Evolutionary conservation across 768 basidiomycete genomes (phyloP).

Genomic region (Cantharellus anzutake): DNA sequence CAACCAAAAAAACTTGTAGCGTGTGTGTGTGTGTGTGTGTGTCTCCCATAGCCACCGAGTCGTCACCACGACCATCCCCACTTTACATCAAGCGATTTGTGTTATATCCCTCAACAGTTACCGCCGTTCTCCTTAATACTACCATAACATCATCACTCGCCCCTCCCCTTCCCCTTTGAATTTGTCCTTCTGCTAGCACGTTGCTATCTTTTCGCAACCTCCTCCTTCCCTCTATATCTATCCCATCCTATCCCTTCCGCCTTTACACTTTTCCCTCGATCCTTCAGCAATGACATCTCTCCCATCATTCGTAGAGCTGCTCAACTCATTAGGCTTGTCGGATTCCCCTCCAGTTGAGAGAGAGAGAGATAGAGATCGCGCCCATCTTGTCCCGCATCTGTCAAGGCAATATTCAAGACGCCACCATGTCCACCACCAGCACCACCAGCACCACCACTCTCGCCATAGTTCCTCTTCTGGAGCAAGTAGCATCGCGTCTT

Average conservation of each 20-base stretch:
- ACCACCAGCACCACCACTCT: too few species aligned
- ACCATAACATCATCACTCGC: neutral
- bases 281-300: slow-evolving; percentile 22
- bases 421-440: too few species aligned
- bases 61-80: neutral
- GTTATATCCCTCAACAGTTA: too few species aligned
- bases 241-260: too few species aligned
- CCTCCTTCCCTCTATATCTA: neutral
- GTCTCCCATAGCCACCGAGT: neutral
- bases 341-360: neutral
- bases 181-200: neutral
- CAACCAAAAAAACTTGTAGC: too few species aligned
- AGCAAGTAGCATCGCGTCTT: too few species aligned
- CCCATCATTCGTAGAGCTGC: slow-evolving; percentile 76
- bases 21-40: too few species aligned
- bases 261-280: neutral
- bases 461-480: too few species aligned
- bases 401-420: too few species aligned
- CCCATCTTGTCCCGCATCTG: neutral
- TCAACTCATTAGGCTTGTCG: slow-evolving; percentile 55
- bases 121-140: neutral
- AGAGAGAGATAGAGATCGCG: neutral
- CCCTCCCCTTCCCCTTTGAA: too few species aligned
- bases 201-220: neutral
- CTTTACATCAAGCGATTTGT: neutral